Conservation (phyloP, 2,329 filamentous ascomycete species). For the Botrytis paeoniae region DNA sequence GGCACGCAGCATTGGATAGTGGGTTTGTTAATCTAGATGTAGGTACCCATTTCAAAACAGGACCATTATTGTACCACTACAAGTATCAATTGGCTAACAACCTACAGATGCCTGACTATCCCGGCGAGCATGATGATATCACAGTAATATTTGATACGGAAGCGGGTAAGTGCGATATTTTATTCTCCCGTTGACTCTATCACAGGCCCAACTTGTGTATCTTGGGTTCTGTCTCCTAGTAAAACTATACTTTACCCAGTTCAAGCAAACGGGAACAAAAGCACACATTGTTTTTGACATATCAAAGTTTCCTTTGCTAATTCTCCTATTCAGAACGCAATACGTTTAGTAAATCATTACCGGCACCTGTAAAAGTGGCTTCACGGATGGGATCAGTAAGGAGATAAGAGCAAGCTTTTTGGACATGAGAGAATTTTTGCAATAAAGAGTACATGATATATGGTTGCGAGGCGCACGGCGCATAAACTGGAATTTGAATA, state of each 20-base stretch:
- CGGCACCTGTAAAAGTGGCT: constrained; percentile 37
- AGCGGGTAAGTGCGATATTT: constrained; percentile 38
- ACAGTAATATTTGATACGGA: constrained; percentile 79
- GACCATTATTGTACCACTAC: not conserved
- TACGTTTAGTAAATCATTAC: constrained; percentile 36
- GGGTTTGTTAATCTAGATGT: constrained; percentile 77
- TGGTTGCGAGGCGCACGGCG: constrained; percentile 16
- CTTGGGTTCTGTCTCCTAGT: not conserved
- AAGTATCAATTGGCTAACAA: constrained; percentile 5
- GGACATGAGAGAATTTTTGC: constrained; percentile 2
- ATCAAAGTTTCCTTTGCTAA: not conserved
- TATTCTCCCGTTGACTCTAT: not conserved
- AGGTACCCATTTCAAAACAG: not conserved
- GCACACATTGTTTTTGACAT: not conserved
- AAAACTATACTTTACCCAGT: not conserved
- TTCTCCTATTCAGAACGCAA: constrained; percentile 31
- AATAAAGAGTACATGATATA: not conserved
- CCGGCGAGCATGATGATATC: constrained; percentile 90
- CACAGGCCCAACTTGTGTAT: not conserved
- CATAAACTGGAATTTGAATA: constrained; percentile 2
- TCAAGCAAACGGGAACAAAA: constrained; percentile 14
- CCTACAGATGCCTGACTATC: constrained; percentile 69
- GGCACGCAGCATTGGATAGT: constrained; percentile 54
- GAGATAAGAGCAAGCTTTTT: constrained; percentile 26
- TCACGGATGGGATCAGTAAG: constrained; percentile 38